A percentile compares a stretch with the other conserved stretches of the same genome.
These are phyloP conservation scores for Talaromyces adpressus DNA, from an alignment of 495 filamentous ascomycete species.

Conservation along the genomic window DNA sequence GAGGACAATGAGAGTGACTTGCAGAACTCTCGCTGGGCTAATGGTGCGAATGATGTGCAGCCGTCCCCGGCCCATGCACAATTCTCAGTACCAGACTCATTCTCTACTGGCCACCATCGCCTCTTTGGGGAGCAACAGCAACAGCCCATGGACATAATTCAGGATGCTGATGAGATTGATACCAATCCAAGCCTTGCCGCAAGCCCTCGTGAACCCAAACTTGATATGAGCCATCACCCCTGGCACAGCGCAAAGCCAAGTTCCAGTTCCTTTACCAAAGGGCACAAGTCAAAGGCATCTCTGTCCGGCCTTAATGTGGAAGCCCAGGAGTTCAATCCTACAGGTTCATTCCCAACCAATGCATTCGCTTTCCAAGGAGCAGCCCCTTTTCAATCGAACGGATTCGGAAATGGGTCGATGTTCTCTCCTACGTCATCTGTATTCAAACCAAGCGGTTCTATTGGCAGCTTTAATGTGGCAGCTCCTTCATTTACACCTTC, in stretches of 20 bases:
- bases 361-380: slow-evolving; percentile 46
- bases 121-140: slow-evolving; percentile 17
- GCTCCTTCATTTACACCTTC: slow-evolving; percentile 65
- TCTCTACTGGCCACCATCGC: slow-evolving; percentile 26
- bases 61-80: slow-evolving; percentile 5
- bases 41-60: slow-evolving; percentile 19
- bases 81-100: slow-evolving; percentile 27
- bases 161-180: slow-evolving; percentile 62
- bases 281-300: slow-evolving; percentile 58
- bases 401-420: slow-evolving; percentile 15
- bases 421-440: slow-evolving; percentile 12
- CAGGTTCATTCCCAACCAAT: slow-evolving; percentile 53
- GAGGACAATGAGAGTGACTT: slow-evolving; percentile 39
- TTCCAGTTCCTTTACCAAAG: slow-evolving; percentile 25
- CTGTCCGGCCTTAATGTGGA: slow-evolving; percentile 77
- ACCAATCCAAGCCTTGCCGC: slow-evolving; percentile 71
- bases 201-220: slow-evolving; percentile 43
- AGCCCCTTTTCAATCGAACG: slow-evolving; percentile 47
- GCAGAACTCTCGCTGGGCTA: slow-evolving; percentile 32
- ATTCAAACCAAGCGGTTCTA: slow-evolving; percentile 23
- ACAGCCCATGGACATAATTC: slow-evolving; percentile 26
- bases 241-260: slow-evolving; percentile 38
- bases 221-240: slow-evolving; percentile 23
- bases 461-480: slow-evolving; percentile 51
- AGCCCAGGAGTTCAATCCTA: slow-evolving; percentile 81